Percentiles rank a stretch among this genome's conserved stretches.
Conservation (phyloP, 805 yeast species). For the Sugiyamaella americana region DNA sequence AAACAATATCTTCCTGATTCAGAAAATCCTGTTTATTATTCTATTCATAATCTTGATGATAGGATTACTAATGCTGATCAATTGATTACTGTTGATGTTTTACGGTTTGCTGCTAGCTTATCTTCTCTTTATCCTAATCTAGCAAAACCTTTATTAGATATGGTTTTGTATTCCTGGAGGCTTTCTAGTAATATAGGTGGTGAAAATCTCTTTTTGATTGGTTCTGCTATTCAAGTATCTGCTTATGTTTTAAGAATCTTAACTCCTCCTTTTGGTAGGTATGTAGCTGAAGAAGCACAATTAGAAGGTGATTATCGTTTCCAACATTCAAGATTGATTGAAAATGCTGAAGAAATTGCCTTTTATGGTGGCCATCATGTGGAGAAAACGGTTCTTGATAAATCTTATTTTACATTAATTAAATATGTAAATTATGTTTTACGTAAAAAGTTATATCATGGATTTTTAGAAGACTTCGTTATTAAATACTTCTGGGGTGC, state of each 20-base stretch:
- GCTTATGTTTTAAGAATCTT: constrained; percentile 65
- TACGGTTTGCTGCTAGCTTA: constrained; percentile 63
- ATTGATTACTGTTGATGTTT: constrained; percentile 73
- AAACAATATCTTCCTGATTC: constrained; percentile 66
- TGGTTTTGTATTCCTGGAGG: constrained; percentile 73
- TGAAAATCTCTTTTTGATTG: constrained; percentile 66
- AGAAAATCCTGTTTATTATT: constrained; percentile 62
- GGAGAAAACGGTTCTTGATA: constrained; percentile 72
- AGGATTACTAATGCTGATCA: constrained; percentile 72
- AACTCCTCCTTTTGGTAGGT: constrained; percentile 84
- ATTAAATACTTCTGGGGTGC: constrained; percentile 96
- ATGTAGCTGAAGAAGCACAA: constrained; percentile 67
- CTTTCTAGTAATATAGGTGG: constrained; percentile 51
- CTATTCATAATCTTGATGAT: constrained; percentile 55
- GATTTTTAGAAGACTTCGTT: constrained; percentile 78
- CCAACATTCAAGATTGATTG: constrained; percentile 73
- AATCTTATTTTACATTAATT: constrained; percentile 73
- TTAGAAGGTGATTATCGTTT: constrained; percentile 81
- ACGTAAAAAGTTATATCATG: constrained; percentile 68
- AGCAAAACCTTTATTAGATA: constrained; percentile 75
- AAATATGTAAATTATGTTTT: constrained; percentile 69
- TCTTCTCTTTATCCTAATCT: constrained; percentile 76
- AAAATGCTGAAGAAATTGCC: constrained; percentile 82
- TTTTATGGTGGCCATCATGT: constrained; percentile 72
- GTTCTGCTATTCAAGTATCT: constrained; percentile 73